Evolutionary conservation across 148 eudicot species (phyloP).

Genomic region (Rhododendron ferrugineum): DNA sequence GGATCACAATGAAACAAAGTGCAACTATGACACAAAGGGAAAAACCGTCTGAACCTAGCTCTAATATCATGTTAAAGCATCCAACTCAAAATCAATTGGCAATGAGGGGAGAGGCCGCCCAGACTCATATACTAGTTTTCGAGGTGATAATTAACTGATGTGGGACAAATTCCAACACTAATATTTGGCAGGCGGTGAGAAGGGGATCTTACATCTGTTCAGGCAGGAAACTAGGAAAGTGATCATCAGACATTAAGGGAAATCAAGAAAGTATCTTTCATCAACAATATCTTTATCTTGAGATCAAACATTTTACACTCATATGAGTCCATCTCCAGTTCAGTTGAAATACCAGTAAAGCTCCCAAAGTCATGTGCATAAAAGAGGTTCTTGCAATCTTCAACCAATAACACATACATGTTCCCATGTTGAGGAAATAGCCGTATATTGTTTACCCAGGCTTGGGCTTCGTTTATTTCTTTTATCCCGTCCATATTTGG

Average conservation of each 20-base stretch:
- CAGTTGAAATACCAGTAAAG: background rate
- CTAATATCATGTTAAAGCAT: no score
- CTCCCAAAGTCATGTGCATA: background rate
- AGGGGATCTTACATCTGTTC: background rate
- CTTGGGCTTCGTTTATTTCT: background rate
- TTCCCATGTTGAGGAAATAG: background rate
- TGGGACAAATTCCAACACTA: no score
- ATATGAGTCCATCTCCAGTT: background rate
- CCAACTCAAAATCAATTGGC: no score
- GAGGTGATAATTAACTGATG: no score
- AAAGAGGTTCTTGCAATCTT: background rate
- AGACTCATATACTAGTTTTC: no score
- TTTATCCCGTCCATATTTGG: constrained; percentile 50
- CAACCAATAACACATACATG: background rate
- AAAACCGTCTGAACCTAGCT: no score
- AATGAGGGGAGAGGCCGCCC: no score
- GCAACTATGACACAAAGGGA: no score
- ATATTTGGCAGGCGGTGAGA: background rate
- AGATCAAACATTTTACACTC: background rate
- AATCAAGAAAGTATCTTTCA: background rate
- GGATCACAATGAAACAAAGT: no score
- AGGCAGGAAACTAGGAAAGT: background rate
- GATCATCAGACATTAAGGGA: background rate
- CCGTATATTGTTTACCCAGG: background rate
- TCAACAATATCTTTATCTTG: background rate